phyloP scores from a whole-genome alignment of 352 stramenopile species.

The Pythium plurisporium region DNA sequence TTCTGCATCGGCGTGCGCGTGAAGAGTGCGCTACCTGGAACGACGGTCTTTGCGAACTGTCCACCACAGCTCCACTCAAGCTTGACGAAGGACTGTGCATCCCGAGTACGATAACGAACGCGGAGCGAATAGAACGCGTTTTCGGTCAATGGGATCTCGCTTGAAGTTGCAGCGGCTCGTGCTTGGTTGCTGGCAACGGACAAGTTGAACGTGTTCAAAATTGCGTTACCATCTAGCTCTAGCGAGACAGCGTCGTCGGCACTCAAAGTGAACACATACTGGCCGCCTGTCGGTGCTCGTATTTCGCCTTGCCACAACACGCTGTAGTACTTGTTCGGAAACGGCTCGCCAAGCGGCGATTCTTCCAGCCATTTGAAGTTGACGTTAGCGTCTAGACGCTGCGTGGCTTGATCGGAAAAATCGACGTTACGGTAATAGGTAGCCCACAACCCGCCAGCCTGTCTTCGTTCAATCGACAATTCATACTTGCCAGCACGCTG shows the following conservation, averaged over 20 bases:
- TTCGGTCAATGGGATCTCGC: constrained; percentile 20
- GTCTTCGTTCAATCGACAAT: constrained; percentile 69
- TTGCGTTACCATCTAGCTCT: constrained; percentile 55
- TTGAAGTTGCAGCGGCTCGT: background rate
- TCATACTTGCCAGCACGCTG: constrained; percentile 77
- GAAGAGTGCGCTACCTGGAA: constrained; percentile 34
- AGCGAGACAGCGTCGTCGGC: constrained; percentile 81
- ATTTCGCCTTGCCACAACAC: constrained; percentile 68
- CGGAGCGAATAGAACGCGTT: constrained; percentile 71
- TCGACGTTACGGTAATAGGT: constrained; percentile 90
- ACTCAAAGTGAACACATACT: constrained; percentile 74
- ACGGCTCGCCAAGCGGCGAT: constrained; percentile 56
- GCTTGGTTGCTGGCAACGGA: constrained; percentile 12
- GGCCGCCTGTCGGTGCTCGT: constrained; percentile 36
- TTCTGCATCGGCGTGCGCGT: constrained; percentile 34
- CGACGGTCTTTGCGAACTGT: constrained; percentile 22
- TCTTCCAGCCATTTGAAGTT: constrained; percentile 85
- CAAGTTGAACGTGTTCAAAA: constrained; percentile 51
- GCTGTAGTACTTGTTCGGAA: constrained; percentile 75
- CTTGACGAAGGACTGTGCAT: constrained; percentile 78
- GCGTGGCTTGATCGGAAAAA: constrained; percentile 67
- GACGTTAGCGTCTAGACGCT: constrained; percentile 66
- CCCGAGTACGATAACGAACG: constrained; percentile 81
- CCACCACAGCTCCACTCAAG: constrained; percentile 70
- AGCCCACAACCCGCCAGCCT: constrained; percentile 83